A percentile compares a stretch with the other conserved stretches of the same genome.
These are phyloP conservation scores for Anthracocystis walkeri DNA, from an alignment of 1,284 basidiomycete species.

Conservation along the genomic window DNA sequence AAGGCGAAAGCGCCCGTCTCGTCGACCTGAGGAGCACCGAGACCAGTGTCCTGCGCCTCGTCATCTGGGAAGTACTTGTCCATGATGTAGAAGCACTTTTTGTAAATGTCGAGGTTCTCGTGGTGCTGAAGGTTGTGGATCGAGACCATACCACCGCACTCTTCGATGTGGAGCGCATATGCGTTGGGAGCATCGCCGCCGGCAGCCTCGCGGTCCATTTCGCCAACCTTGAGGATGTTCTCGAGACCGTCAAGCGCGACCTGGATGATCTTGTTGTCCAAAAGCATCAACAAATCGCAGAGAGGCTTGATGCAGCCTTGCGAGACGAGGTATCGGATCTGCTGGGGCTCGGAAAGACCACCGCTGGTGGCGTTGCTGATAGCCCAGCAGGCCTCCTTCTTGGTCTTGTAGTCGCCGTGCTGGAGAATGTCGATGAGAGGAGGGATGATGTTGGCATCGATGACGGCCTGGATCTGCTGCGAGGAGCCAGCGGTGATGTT, in stretches of 20 bases:
- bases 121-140: slow-evolving; percentile 99
- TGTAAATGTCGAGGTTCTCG: slow-evolving; percentile 98
- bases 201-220: slow-evolving; percentile 88
- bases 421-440: slow-evolving; percentile 98
- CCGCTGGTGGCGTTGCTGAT: slow-evolving; percentile 99
- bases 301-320: slow-evolving; percentile 99
- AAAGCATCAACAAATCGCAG: slow-evolving; percentile 93
- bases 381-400: slow-evolving; percentile 99
- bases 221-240: slow-evolving; percentile 98
- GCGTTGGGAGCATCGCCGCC: slow-evolving; percentile 89
- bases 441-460: slow-evolving; percentile 84
- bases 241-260: slow-evolving; percentile 96
- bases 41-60: slow-evolving; percentile 75
- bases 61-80: slow-evolving; percentile 71
- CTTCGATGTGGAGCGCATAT: slow-evolving; percentile 94
- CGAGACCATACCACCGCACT: slow-evolving; percentile 91
- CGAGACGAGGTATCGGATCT: slow-evolving; percentile 96
- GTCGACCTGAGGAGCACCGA: slow-evolving; percentile 84
- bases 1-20: slow-evolving; percentile 84
- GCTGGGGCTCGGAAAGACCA: slow-evolving; percentile 93
- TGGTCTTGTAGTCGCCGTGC: slow-evolving; percentile 98
- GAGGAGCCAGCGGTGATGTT: slow-evolving; percentile 98
- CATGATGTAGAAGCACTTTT: slow-evolving; percentile 97
- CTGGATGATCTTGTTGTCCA: slow-evolving; percentile 99
- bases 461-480: slow-evolving; percentile 89